These are phyloP conservation scores for Stenocarpella maydis DNA, from an alignment of 2,329 filamentous ascomycete genomes.

Conservation along the genomic window DNA sequence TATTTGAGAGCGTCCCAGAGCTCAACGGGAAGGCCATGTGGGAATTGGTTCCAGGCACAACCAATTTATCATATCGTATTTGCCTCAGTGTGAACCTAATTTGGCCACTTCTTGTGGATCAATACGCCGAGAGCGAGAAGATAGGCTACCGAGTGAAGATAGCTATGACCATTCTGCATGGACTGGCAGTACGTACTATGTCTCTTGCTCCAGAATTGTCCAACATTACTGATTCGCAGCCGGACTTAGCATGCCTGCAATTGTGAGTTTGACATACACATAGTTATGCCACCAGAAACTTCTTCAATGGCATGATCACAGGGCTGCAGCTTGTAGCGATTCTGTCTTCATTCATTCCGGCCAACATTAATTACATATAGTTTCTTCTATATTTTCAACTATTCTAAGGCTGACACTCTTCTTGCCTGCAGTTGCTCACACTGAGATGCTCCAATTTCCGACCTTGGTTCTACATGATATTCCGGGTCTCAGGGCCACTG, in stretches of 20 bases:
- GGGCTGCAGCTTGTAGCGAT: too few relatives aligned
- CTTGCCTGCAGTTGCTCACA: background rate
- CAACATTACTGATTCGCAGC: too few relatives aligned
- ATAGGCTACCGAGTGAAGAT: background rate
- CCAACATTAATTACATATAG: too few relatives aligned
- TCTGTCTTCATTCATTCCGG: too few relatives aligned
- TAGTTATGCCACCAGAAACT: background rate
- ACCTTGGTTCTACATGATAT: background rate
- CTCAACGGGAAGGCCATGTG: background rate
- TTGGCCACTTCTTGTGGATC: constrained; percentile 11
- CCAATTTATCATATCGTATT: background rate
- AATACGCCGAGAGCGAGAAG: constrained; percentile 6
- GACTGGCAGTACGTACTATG: too few relatives aligned
- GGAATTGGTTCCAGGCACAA: background rate
- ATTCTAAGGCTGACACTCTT: background rate
- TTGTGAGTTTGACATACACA: background rate
- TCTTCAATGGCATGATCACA: background rate
- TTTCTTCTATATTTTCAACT: background rate
- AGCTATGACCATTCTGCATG: background rate
- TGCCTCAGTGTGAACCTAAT: constrained; percentile 1
- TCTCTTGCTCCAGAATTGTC: too few relatives aligned
- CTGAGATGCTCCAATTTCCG: constrained; percentile 8
- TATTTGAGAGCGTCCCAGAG: background rate
- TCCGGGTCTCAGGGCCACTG: background rate
- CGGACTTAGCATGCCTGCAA: constrained; percentile 11